Evolutionary conservation across 441 rosid species (phyloP).

Genomic region (Adansonia grandidieri): DNA sequence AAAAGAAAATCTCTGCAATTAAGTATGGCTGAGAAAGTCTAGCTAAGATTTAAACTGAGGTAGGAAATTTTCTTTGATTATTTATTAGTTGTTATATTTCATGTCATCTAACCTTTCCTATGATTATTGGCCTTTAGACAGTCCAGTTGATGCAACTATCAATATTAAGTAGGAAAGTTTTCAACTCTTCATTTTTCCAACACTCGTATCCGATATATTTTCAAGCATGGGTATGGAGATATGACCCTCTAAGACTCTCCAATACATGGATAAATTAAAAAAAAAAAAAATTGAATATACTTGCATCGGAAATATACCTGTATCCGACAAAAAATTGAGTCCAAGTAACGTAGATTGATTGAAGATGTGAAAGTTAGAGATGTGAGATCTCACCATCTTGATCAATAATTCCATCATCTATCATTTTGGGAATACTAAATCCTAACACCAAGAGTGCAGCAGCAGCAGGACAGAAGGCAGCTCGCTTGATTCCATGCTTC

Average conservation of each 20-base stretch:
- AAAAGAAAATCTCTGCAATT: background rate
- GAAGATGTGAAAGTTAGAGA: background rate
- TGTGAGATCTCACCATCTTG: background rate
- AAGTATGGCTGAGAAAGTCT: background rate
- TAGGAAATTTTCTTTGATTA: background rate
- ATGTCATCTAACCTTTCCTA: background rate
- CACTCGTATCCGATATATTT: no score
- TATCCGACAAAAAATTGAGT: no score
- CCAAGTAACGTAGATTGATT: no score
- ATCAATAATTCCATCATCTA: conserved; percentile 17
- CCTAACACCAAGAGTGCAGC: conserved; percentile 20
- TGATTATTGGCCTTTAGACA: background rate
- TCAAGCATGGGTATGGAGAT: no score
- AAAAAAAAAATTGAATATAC: no score
- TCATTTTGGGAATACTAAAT: conserved; percentile 12
- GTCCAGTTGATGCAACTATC: background rate
- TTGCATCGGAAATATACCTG: no score
- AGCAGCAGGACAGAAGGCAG: conserved; percentile 19
- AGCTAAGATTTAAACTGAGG: background rate
- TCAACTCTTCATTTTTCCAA: no score
- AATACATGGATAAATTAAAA: no score
- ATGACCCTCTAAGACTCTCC: no score
- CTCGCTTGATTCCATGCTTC: conserved; percentile 18
- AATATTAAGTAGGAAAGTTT: background rate
- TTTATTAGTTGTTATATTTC: background rate